Conservation (phyloP, 768 basidiomycete genomes). For the Hydnum rufescens region DNA sequence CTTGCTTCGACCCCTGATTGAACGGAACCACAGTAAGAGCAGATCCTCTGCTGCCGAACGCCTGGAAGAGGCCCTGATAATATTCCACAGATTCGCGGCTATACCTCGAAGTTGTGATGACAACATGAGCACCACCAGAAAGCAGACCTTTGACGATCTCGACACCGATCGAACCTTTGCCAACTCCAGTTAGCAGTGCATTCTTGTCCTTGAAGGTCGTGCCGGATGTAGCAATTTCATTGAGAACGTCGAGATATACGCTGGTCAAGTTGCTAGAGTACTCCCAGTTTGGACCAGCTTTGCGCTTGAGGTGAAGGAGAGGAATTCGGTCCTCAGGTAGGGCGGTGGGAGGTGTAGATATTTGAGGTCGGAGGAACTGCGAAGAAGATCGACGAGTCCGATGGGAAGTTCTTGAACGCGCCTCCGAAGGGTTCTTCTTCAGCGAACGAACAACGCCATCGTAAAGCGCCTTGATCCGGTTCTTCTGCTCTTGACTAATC, state of each 20-base stretch:
- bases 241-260: constrained; percentile 88
- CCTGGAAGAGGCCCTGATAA: constrained; percentile 96
- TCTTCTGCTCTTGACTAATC: constrained; percentile 93
- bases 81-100: constrained; percentile 91
- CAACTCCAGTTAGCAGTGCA: constrained; percentile 91
- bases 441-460: constrained; percentile 92
- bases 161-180: constrained; percentile 93
- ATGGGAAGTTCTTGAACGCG: constrained; percentile 23
- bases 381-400: constrained; percentile 77
- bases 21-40: constrained; percentile 95
- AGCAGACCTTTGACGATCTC: constrained; percentile 94
- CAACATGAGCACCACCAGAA: constrained; percentile 88
- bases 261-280: constrained; percentile 94
- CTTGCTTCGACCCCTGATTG: constrained; percentile 98
- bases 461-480: constrained; percentile 83
- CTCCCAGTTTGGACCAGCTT: constrained; percentile 87
- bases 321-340: constrained; percentile 83
- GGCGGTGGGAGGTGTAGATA: constrained; percentile 42
- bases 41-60: constrained; percentile 86
- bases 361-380: constrained; percentile 86
- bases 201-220: constrained; percentile 99
- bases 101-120: constrained; percentile 96
- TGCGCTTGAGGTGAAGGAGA: constrained; percentile 89
- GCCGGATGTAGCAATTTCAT: constrained; percentile 96
- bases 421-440: constrained; percentile 46